Evolutionary conservation across 2,329 filamentous ascomycete genomes (phyloP), one percentile per base, ranked within the genome.

Genomic region (Alternaria brassicae): DNA sequence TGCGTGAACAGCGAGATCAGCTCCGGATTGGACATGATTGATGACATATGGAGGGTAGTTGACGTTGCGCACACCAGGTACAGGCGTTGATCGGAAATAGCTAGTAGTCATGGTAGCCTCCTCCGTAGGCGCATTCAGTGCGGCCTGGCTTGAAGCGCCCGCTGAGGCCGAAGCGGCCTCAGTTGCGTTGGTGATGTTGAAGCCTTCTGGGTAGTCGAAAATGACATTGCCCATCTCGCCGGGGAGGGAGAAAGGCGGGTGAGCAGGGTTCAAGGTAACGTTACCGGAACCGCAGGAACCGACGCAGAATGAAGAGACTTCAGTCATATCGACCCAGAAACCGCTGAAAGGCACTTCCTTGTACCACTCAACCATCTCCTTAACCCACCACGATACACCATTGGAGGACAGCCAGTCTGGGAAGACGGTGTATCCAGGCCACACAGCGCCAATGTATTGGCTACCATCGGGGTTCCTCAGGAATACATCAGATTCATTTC

Each of bases 1-100:
- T 1, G 91, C 90, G 68, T 91, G 87, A 2, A 89, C 87, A 15
- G 86, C 88, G 21, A 94, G 82, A 69, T 91, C 90, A 15, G 57
- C 57, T 36, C 57, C 57, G 3, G 89, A 90, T 41, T 90, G 84
- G 39, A 88, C 85, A 72, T 93, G 86, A 74, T 93, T 88, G 71
- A 94, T 89, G 6, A 87, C 85, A 69, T 94, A 95, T 2, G 91
- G 89, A 21, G 91, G 91, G 67, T 88, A 83, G 69, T 92, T 87
- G 56, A 94, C 78, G 68, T 93, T 84, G 19, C 91, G 85, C 12
- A 81, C 80, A 1, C 88, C 89, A 0, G 85, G 81, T 0, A 87
- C 90, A 1, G 88, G 86, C 1, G 81, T 88, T 0, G 85, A 87
- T 4, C 84, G 82, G 48, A 87, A 73, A 67, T 87, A 89, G 13